Evolutionary conservation across 2,329 filamentous ascomycete genomes (phyloP).

Genomic region (Aspergillus floridensis): DNA sequence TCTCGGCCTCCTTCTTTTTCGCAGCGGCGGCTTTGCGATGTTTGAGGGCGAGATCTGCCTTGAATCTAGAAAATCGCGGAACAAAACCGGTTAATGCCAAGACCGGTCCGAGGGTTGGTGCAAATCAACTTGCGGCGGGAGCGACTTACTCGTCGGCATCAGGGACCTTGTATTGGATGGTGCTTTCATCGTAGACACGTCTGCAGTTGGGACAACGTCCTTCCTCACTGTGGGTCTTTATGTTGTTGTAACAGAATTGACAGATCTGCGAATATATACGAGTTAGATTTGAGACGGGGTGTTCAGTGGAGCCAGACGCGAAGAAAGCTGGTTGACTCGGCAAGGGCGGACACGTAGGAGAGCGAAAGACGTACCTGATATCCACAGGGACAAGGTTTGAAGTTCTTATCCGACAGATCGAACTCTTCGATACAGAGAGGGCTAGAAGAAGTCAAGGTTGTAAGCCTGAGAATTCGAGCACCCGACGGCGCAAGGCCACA

Average conservation of each 20-base stretch:
- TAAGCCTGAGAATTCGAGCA: slow-evolving; percentile 20
- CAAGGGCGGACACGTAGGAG: not conserved
- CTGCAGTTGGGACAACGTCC: slow-evolving; percentile 96
- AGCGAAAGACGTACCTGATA: slow-evolving; percentile 72
- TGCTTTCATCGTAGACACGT: slow-evolving; percentile 92
- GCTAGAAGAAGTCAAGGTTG: slow-evolving; percentile 49
- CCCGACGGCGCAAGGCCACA: not conserved
- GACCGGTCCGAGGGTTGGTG: slow-evolving; percentile 8
- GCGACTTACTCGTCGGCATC: slow-evolving; percentile 86
- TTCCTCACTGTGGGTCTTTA: slow-evolving; percentile 92
- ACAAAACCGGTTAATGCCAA: slow-evolving; percentile 21
- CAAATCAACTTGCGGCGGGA: not conserved
- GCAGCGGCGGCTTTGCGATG: slow-evolving; percentile 89
- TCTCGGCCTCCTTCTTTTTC: slow-evolving; percentile 91
- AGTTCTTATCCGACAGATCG: slow-evolving; percentile 95
- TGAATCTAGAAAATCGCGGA: slow-evolving; percentile 39
- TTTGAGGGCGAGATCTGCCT: slow-evolving; percentile 58
- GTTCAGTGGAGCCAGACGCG: slow-evolving; percentile 13
- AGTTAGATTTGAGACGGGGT: slow-evolving; percentile 4
- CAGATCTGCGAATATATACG: slow-evolving; percentile 66
- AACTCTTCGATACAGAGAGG: slow-evolving; percentile 99
- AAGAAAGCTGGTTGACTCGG: not conserved
- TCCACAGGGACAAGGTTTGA: slow-evolving; percentile 92
- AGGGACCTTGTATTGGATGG: slow-evolving; percentile 94
- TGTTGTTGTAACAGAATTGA: slow-evolving; percentile 99